Conservation (phyloP, 345 rosid genomes). For the Eucalyptus tenuipes region DNA sequence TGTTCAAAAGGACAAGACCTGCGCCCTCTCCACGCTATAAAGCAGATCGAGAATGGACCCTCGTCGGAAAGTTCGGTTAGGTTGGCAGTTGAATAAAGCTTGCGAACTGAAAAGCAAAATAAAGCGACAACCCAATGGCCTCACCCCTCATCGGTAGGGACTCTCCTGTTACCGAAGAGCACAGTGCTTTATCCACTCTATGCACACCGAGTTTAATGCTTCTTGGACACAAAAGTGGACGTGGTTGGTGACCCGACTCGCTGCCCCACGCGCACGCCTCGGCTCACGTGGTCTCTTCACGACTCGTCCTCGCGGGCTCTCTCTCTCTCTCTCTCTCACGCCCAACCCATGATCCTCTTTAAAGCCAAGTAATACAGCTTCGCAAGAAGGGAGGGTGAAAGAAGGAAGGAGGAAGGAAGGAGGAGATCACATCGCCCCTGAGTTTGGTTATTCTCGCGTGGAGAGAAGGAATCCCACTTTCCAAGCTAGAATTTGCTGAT, state of each 20-base stretch:
- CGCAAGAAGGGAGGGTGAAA: background rate
- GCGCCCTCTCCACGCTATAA: background rate
- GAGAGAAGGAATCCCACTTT: background rate
- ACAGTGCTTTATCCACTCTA: background rate
- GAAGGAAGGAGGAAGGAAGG: background rate
- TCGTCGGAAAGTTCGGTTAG: background rate
- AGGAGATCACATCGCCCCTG: background rate
- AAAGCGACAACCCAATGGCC: background rate
- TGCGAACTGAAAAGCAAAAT: background rate
- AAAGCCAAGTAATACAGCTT: slow-evolving; percentile 36
- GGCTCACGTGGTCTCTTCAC: background rate
- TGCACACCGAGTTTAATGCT: background rate
- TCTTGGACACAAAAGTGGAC: background rate
- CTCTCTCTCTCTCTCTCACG: slow-evolving; percentile 1
- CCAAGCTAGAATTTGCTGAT: background rate
- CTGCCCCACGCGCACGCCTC: background rate
- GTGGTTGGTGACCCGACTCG: background rate
- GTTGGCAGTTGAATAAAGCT: slow-evolving; percentile 8
- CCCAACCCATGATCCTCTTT: slow-evolving; percentile 26
- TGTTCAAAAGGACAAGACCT: background rate
- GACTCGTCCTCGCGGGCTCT: background rate
- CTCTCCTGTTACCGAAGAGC: background rate
- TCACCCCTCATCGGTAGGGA: background rate
- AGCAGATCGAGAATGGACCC: background rate
- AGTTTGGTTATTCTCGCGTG: background rate